A percentile compares a stretch with the other conserved stretches of the same genome.
Evolutionary conservation across 352 stramenopile genomes (phyloP).

Genomic region (Pythium oligandrum): DNA sequence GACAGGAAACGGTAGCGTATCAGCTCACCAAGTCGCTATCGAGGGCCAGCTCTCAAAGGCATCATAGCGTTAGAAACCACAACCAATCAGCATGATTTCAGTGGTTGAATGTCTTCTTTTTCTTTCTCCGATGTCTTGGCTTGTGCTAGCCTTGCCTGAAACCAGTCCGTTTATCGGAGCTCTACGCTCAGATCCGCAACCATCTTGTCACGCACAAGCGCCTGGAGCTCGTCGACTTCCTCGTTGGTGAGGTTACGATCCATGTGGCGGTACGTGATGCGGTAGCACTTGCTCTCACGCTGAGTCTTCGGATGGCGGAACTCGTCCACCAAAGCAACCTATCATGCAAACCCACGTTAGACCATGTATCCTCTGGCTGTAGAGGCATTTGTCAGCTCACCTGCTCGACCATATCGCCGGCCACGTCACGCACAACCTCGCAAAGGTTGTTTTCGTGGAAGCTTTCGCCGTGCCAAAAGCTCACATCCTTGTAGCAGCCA

Average conservation of each 20-base stretch:
- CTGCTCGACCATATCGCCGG: constrained; percentile 97
- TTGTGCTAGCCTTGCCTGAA: too few relatives aligned
- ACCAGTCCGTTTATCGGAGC: neutral
- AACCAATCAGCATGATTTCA: too few relatives aligned
- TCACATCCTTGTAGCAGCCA: constrained; percentile 98
- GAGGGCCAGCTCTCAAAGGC: too few relatives aligned
- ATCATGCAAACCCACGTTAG: constrained; percentile 1
- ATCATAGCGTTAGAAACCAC: too few relatives aligned
- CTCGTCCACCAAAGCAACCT: constrained; percentile 90
- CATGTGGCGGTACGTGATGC: constrained; percentile 99
- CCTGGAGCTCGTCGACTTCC: constrained; percentile 97
- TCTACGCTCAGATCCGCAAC: constrained; percentile 4
- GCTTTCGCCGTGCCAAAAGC: constrained; percentile 92
- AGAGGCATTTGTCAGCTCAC: constrained; percentile 18
- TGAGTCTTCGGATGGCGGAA: constrained; percentile 98
- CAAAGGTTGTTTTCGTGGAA: constrained; percentile 98
- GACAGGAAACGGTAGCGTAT: too few relatives aligned
- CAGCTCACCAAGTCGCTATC: too few relatives aligned
- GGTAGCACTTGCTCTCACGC: constrained; percentile 94
- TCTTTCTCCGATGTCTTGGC: too few relatives aligned
- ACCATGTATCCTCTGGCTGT: neutral
- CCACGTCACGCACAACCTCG: constrained; percentile 94
- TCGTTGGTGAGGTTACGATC: constrained; percentile 98
- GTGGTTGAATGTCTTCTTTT: too few relatives aligned
- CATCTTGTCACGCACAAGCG: constrained; percentile 6